These are phyloP conservation scores for Phlyctochytrium bullatum DNA, from an alignment of 192 early-diverging fungal genomes.

Conservation along the genomic window DNA sequence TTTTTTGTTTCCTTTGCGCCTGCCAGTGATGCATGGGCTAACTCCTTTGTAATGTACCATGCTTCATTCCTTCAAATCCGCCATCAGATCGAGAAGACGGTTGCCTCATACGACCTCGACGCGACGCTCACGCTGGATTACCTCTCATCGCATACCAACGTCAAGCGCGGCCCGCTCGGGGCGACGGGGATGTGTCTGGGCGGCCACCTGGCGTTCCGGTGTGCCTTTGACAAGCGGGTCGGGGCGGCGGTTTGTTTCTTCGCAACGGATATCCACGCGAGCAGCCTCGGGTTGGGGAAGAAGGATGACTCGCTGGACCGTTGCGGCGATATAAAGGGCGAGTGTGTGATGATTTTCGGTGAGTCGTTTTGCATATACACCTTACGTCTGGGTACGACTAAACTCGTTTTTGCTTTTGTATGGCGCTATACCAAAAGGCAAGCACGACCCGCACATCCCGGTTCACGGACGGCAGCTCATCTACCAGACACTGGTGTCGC, in stretches of 20 bases:
- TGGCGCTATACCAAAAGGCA: too few relatives aligned
- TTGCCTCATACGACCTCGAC: conserved; percentile 60
- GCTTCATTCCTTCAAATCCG: too few relatives aligned
- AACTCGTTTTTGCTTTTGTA: conserved; percentile 18
- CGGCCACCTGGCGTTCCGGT: conserved; percentile 57
- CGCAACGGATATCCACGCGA: conserved; percentile 64
- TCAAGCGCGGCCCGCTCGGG: conserved; percentile 48
- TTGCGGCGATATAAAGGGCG: conserved; percentile 51
- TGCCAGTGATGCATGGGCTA: neutral
- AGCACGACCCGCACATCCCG: conserved; percentile 65
- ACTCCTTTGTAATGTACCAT: too few relatives aligned
- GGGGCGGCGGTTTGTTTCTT: conserved; percentile 56
- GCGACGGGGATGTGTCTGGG: conserved; percentile 60
- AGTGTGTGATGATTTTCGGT: conserved; percentile 64
- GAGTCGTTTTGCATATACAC: conserved; percentile 18
- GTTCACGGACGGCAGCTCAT: conserved; percentile 54
- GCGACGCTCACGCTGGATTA: conserved; percentile 52
- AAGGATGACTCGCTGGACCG: conserved; percentile 46
- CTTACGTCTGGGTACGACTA: neutral
- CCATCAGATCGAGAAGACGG: conserved; percentile 49
- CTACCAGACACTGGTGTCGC: conserved; percentile 49
- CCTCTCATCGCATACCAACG: conserved; percentile 47
- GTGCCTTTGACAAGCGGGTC: conserved; percentile 60
- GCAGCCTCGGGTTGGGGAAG: conserved; percentile 49
- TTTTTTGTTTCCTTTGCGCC: neutral